Evolutionary conservation across 2,329 filamentous ascomycete species (phyloP).

Genomic region (Fusarium sp.): DNA sequence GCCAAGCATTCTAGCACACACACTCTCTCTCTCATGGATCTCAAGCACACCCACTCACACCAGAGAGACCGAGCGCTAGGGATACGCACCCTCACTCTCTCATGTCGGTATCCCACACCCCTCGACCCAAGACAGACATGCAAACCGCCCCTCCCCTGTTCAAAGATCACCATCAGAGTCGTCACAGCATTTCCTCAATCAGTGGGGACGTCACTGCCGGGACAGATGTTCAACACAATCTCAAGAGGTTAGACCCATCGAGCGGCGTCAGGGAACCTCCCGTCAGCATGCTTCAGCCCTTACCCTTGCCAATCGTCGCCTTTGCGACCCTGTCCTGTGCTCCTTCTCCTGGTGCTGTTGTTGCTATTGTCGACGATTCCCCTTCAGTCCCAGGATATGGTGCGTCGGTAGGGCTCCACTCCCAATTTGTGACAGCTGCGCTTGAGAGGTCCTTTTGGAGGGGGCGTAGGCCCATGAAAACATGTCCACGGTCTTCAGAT

Average conservation of each 20-base stretch:
- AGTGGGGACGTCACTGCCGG: conserved; percentile 48
- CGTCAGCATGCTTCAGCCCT: conserved; percentile 40
- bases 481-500: conserved; percentile 47
- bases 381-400: conserved; percentile 47
- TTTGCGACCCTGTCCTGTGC: conserved; percentile 38
- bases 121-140: conserved; percentile 22
- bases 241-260: conserved; percentile 40
- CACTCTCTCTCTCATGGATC: conserved; percentile 41
- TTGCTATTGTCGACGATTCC: conserved; percentile 26
- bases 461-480: conserved; percentile 43
- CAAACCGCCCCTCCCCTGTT: conserved; percentile 39
- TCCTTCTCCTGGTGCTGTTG: not conserved
- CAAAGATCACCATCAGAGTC: conserved; percentile 44
- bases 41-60: conserved; percentile 39
- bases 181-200: conserved; percentile 35
- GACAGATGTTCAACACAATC: conserved; percentile 38
- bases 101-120: conserved; percentile 20
- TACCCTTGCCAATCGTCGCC: conserved; percentile 38
- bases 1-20: conserved; percentile 44
- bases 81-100: conserved; percentile 10
- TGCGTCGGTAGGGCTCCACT: conserved; percentile 42
- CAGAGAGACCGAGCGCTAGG: conserved; percentile 3
- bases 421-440: conserved; percentile 49
- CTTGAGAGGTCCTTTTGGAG: conserved; percentile 40
- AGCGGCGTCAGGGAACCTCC: conserved; percentile 45